phyloP scores from a whole-genome alignment of 1,139 yeast species.

The Debaryomyces robertsiae region DNA sequence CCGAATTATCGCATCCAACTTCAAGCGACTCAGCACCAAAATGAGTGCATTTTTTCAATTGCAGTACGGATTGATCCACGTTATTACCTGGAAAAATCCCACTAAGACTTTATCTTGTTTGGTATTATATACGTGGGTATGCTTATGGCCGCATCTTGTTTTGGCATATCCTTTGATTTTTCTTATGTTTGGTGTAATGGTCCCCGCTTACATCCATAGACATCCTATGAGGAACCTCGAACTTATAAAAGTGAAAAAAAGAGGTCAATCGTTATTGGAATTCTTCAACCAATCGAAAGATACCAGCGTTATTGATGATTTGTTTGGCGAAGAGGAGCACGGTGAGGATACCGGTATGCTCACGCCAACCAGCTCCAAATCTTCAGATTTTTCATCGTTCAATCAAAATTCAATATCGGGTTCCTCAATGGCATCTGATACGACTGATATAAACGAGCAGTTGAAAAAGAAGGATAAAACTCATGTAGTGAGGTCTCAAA shows the following conservation, averaged over 20 bases:
- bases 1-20: slow-evolving; percentile 48
- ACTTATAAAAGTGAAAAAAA: slow-evolving; percentile 42
- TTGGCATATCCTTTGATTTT: slow-evolving; percentile 64
- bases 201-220: slow-evolving; percentile 70
- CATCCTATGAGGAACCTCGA: slow-evolving; percentile 62
- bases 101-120: slow-evolving; percentile 56
- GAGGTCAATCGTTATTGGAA: slow-evolving; percentile 60
- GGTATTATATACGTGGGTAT: slow-evolving; percentile 57
- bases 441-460: slow-evolving; percentile 3
- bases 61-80: slow-evolving; percentile 57
- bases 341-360: slow-evolving; percentile 10
- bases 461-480: slow-evolving; percentile 23
- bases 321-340: slow-evolving; percentile 22
- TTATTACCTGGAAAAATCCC: slow-evolving; percentile 66
- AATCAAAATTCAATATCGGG: slow-evolving; percentile 13
- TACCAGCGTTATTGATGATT: slow-evolving; percentile 40
- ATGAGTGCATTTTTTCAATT: slow-evolving; percentile 55
- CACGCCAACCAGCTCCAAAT: slow-evolving; percentile 22
- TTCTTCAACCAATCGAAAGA: slow-evolving; percentile 50
- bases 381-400: slow-evolving; percentile 24
- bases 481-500: slow-evolving; percentile 36
- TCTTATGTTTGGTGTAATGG: slow-evolving; percentile 58
- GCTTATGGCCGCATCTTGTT: slow-evolving; percentile 71
- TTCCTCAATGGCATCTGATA: slow-evolving; percentile 1
- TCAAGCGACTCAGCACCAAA: slow-evolving; percentile 53